Evolutionary conservation across 345 rosid species (phyloP), one percentile per base, ranked within the genome.

Genomic region (Brassica carinata): DNA sequence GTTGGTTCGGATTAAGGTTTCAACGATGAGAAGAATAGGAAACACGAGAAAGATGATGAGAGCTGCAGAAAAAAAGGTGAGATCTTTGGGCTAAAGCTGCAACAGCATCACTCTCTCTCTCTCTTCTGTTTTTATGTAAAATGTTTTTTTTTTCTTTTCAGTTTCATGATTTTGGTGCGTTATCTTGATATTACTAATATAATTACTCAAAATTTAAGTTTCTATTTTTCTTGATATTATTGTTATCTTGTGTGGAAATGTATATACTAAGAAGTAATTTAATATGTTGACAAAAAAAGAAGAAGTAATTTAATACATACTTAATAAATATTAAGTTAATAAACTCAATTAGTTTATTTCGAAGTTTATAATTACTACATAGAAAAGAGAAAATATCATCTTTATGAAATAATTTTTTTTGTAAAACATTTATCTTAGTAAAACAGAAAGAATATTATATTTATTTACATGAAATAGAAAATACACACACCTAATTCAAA

Each of bases 31-130:
- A 3, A 34, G 40, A 34, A 34, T 34, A 1, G 1, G n/a, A 13
- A 10, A 51, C 58, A 51, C 58, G 69, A 67, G 40, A 17, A 76
- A 30, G 73, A 81, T 36, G 73, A 81, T 36, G 19, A 5, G 8
- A 17, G 77, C 82, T 75, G 36, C 40, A 18, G 17, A 14, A 48
- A 51, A 53, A 71, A 72, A 72, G 81, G 66, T 77, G 67, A 72
- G 84, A 82, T 82, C 84, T 51, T 82, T 34, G 72, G 72, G 14
- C 27, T 76, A 77, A 76, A 81, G 71, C 81, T 81, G 71, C 77
- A 65, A 43, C 80, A 14, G 5, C 76, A 19, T 8, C 74, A 59
- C 55, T 77, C 76, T 71, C 45, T 64, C 29, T 68, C 58, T 51
- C 18, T 51, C 5, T 5, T 31, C n/a, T 45, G n/a, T 13, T 69